Evolutionary conservation across 1,284 basidiomycete species (phyloP).

Genomic region (Moniliella sp.): DNA sequence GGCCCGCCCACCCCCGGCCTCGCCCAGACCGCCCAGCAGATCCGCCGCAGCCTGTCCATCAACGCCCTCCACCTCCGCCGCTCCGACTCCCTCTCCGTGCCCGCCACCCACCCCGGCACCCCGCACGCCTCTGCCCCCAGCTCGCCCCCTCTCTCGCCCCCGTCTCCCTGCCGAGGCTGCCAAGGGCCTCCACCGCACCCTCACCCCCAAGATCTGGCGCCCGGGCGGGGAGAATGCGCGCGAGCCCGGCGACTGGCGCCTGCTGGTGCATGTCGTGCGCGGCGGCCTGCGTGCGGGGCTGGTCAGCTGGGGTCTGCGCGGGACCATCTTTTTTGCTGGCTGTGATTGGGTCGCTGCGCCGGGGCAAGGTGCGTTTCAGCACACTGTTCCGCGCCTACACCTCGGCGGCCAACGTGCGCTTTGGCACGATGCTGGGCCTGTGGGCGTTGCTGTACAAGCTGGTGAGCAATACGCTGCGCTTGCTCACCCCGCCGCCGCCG

Average conservation of each 20-base stretch:
- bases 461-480: slow-evolving; percentile 22
- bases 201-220: slow-evolving; percentile 25
- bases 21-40: slow-evolving; percentile 47
- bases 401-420: slow-evolving; percentile 18
- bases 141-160: no score
- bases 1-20: slow-evolving; percentile 24
- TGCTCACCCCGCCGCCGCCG: slow-evolving; percentile 19
- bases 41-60: slow-evolving; percentile 35
- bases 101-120: no score
- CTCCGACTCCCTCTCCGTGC: no score
- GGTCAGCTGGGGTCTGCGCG: slow-evolving; percentile 21
- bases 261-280: slow-evolving; percentile 20
- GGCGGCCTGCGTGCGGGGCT: slow-evolving; percentile 23
- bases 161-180: no score
- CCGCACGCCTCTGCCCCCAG: no score
- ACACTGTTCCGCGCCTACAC: slow-evolving; percentile 9
- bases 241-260: slow-evolving; percentile 24
- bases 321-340: slow-evolving; percentile 16
- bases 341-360: slow-evolving; percentile 20
- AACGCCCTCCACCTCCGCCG: slow-evolving; percentile 17
- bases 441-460: slow-evolving; percentile 30
- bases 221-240: slow-evolving; percentile 23
- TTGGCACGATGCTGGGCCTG: slow-evolving; percentile 20
- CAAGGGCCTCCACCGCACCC: no score
- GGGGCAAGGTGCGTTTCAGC: slow-evolving; percentile 1